Percentiles rank a stretch among this genome's conserved stretches.
Conservation (phyloP, 768 basidiomycete genomes). For the Lentinula edodes region DNA sequence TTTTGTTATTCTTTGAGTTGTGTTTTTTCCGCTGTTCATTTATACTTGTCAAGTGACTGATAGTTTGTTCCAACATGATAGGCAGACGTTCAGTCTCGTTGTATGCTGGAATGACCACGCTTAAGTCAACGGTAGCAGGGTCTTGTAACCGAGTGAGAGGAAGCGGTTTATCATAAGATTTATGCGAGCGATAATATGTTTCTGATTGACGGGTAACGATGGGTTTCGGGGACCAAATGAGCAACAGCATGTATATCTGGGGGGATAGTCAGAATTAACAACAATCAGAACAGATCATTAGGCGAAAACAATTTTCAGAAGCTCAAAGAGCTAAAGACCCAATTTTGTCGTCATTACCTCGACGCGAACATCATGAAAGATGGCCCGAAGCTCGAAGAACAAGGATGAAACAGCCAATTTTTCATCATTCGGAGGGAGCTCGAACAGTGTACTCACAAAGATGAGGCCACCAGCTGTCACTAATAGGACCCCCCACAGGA, state of each 20-base stretch:
- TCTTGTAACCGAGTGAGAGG: conserved; percentile 55
- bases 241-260: conserved; percentile 65
- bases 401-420: conserved; percentile 85
- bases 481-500: conserved; percentile 1
- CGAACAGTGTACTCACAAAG: background rate
- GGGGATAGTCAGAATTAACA: conserved; percentile 11
- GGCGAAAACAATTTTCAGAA: conserved; percentile 34
- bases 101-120: conserved; percentile 86
- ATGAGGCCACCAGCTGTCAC: background rate
- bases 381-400: conserved; percentile 81
- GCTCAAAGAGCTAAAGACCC: conserved; percentile 36
- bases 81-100: conserved; percentile 86
- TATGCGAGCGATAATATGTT: conserved; percentile 56
- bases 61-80: conserved; percentile 72
- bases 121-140: conserved; percentile 59
- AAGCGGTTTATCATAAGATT: conserved; percentile 46
- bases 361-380: conserved; percentile 12
- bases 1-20: background rate
- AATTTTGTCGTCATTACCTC: conserved; percentile 48
- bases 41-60: conserved; percentile 52
- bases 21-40: conserved; percentile 29
- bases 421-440: conserved; percentile 7
- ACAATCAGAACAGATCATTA: conserved; percentile 7
- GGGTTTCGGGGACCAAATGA: conserved; percentile 70
- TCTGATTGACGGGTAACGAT: conserved; percentile 63